Evolutionary conservation across 129 eudicot genomes (phyloP).

Genomic region (Tagetes erecta): DNA sequence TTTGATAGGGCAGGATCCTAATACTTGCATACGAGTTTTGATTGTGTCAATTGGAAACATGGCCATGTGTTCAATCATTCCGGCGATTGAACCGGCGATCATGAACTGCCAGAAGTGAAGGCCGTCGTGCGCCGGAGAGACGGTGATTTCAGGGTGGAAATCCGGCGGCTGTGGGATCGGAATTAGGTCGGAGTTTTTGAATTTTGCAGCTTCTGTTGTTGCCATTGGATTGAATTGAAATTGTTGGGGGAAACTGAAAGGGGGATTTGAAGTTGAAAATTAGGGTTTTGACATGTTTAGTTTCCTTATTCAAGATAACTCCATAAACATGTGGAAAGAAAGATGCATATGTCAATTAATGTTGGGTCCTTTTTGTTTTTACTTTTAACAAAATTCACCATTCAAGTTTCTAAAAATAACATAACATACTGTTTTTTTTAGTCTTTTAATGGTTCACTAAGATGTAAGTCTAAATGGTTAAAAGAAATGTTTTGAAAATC

Average conservation of each 20-base stretch:
- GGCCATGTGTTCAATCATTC: slow-evolving; percentile 90
- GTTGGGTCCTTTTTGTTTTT: not conserved
- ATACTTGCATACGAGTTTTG: slow-evolving; percentile 89
- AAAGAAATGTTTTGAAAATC: too few species aligned
- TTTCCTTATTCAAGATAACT: slow-evolving; percentile 1
- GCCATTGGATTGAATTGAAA: slow-evolving; percentile 40
- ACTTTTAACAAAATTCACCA: slow-evolving; percentile 1
- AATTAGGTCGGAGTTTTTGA: slow-evolving; percentile 65
- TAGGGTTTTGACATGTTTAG: slow-evolving; percentile 35
- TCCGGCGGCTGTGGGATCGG: slow-evolving; percentile 68
- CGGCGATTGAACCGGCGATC: slow-evolving; percentile 88
- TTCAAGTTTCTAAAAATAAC: too few species aligned
- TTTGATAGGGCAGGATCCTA: slow-evolving; percentile 73
- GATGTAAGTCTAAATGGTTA: too few species aligned
- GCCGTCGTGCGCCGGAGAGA: slow-evolving; percentile 70
- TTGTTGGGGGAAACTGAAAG: not conserved
- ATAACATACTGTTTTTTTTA: too few species aligned
- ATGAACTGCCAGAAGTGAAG: slow-evolving; percentile 85
- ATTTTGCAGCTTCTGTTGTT: slow-evolving; percentile 61
- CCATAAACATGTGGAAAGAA: not conserved
- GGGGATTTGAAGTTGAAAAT: not conserved
- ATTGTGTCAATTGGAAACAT: slow-evolving; percentile 92
- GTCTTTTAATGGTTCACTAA: too few species aligned
- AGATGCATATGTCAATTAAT: too few species aligned
- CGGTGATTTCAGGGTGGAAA: slow-evolving; percentile 46